Conservation (phyloP, 257 asterid species). For the Rehmannia glutinosa region DNA sequence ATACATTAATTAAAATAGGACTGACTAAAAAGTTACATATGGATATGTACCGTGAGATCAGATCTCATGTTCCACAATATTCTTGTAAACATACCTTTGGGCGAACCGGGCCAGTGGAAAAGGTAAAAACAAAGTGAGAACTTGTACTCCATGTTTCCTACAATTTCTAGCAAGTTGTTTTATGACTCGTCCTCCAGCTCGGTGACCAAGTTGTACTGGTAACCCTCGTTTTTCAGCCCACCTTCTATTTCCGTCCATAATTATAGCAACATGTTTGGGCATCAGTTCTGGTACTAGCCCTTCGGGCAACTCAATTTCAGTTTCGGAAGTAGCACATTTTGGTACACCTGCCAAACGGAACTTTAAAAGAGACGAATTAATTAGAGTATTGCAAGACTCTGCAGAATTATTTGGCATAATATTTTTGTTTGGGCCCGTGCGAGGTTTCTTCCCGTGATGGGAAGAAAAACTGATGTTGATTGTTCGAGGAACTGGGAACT, state of each 20-base stretch:
- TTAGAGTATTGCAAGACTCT: neutral
- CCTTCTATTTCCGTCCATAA: conserved; percentile 20
- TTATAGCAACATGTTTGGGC: conserved; percentile 20
- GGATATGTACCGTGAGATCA: too few species aligned
- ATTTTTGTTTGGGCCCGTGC: too few species aligned
- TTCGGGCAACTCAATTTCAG: too few species aligned
- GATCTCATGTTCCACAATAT: too few species aligned
- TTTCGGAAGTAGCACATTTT: neutral
- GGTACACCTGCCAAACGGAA: neutral
- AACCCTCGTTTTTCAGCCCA: conserved; percentile 8
- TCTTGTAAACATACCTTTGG: conserved; percentile 2
- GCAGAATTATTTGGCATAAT: too few species aligned
- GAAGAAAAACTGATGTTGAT: too few species aligned
- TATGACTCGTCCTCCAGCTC: conserved; percentile 1
- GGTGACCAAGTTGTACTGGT: neutral
- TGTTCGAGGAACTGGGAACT: too few species aligned
- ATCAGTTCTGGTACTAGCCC: neutral
- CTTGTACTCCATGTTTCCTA: conserved; percentile 11
- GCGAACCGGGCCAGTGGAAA: conserved; percentile 19
- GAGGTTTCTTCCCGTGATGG: neutral
- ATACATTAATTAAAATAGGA: too few species aligned
- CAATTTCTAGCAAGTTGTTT: neutral
- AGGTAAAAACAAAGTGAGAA: conserved; percentile 9
- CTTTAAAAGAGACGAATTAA: neutral
- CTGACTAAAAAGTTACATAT: too few species aligned